phyloP scores from a whole-genome alignment of 2,329 filamentous ascomycete genomes.

The Phialocephala subalpina region DNA sequence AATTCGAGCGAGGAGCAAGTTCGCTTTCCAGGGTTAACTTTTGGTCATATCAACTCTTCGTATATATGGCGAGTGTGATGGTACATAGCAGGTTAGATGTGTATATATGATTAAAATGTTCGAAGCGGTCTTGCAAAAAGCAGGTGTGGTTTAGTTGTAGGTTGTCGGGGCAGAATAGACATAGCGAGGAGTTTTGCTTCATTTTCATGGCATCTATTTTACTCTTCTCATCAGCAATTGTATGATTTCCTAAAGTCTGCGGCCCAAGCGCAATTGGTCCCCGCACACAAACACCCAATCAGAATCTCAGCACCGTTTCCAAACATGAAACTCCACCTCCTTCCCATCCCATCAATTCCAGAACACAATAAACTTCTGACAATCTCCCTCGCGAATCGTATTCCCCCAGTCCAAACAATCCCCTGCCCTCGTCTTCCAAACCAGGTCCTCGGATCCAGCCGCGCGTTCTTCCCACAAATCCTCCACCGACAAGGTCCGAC shows the following conservation, averaged over 20 bases:
- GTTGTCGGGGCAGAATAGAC: background rate
- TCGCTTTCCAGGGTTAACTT: conserved; percentile 44
- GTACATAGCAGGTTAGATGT: background rate
- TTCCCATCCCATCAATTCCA: no score
- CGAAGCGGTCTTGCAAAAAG: background rate
- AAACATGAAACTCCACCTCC: background rate
- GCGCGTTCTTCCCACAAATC: no score
- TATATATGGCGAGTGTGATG: background rate
- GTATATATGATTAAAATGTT: background rate
- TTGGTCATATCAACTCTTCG: background rate
- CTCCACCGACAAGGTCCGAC: background rate
- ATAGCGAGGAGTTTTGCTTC: background rate
- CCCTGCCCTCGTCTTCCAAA: background rate
- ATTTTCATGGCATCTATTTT: background rate
- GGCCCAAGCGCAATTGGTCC: background rate
- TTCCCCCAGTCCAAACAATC: background rate
- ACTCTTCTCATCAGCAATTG: background rate
- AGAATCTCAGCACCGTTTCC: background rate
- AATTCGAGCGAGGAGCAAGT: conserved; percentile 60
- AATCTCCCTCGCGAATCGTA: background rate
- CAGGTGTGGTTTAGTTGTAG: background rate
- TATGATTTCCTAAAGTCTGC: background rate
- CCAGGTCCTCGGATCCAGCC: no score
- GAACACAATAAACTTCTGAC: background rate
- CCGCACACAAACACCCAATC: background rate